Conservation (phyloP, 2,329 filamentous ascomycete species). For the Xylariaceae sp. region DNA sequence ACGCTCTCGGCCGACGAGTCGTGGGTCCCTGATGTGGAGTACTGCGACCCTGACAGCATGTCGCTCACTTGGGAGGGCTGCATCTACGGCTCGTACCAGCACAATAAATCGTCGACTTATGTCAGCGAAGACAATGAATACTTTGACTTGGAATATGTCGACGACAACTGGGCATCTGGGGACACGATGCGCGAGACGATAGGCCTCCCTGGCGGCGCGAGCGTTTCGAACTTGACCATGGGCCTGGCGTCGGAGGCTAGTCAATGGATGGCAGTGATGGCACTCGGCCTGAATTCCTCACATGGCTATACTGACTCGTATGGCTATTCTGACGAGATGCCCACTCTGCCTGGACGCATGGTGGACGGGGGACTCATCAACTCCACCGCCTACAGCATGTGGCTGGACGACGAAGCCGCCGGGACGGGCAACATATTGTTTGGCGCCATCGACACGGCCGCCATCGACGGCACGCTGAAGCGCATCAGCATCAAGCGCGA, state of each 20-base stretch:
- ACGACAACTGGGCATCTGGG: not conserved
- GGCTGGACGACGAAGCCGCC: not conserved
- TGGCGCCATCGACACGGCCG: not conserved
- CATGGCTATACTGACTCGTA: too few relatives aligned
- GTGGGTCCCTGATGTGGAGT: not conserved
- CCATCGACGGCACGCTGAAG: not conserved
- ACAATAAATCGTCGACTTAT: not conserved
- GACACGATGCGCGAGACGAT: not conserved
- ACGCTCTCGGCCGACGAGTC: not conserved
- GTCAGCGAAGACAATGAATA: not conserved
- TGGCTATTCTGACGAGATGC: too few relatives aligned
- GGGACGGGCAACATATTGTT: not conserved
- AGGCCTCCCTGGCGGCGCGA: not conserved
- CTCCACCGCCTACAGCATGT: not conserved
- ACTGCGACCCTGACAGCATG: not conserved
- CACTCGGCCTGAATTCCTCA: not conserved
- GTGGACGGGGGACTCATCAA: not conserved
- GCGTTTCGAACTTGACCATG: not conserved
- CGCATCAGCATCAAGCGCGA: not conserved
- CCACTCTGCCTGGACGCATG: not conserved
- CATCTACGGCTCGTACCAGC: not conserved
- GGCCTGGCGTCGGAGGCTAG: not conserved
- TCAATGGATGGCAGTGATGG: not conserved
- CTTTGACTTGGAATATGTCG: not conserved
- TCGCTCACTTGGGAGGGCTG: not conserved